These are phyloP conservation scores for Zasmidium citrigriseum DNA, from an alignment of 2,329 filamentous ascomycete genomes.

Conservation along the genomic window DNA sequence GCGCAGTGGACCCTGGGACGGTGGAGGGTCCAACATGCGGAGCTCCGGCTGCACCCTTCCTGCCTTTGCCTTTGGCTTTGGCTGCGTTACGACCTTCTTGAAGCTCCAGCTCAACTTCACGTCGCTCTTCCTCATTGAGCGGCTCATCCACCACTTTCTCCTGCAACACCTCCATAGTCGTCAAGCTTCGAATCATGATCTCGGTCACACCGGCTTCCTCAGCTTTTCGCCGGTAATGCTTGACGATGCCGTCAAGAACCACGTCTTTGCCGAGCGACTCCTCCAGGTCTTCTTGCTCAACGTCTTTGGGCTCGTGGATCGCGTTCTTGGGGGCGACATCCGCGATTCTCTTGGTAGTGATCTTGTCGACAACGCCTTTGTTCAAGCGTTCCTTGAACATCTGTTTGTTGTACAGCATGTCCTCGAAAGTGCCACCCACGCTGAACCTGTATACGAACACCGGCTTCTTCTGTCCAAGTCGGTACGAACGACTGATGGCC, in stretches of 20 bases:
- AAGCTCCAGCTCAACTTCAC: conserved; percentile 29
- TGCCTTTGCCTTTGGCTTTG: background rate
- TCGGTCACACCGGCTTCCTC: conserved; percentile 46
- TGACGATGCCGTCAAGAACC: conserved; percentile 61
- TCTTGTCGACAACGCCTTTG: conserved; percentile 79
- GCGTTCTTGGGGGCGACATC: conserved; percentile 55
- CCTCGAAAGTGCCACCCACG: conserved; percentile 77
- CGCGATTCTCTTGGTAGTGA: conserved; percentile 70
- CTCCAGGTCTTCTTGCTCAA: conserved; percentile 50
- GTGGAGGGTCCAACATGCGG: background rate
- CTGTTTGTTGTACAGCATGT: conserved; percentile 69
- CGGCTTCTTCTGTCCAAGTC: conserved; percentile 76
- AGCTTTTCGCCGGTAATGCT: conserved; percentile 64
- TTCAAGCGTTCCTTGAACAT: conserved; percentile 83
- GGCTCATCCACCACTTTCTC: conserved; percentile 34
- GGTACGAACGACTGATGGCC: conserved; percentile 82
- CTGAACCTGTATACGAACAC: conserved; percentile 86
- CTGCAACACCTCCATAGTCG: conserved; percentile 38
- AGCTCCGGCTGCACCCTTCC: background rate
- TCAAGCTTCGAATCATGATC: conserved; percentile 30
- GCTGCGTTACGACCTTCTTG: background rate
- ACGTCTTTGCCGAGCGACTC: conserved; percentile 61
- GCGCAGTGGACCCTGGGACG: background rate
- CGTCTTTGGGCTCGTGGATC: conserved; percentile 59
- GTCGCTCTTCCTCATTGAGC: conserved; percentile 33